Conservation (phyloP, 1,284 basidiomycete species). For the Papiliotrema flavescens region DNA sequence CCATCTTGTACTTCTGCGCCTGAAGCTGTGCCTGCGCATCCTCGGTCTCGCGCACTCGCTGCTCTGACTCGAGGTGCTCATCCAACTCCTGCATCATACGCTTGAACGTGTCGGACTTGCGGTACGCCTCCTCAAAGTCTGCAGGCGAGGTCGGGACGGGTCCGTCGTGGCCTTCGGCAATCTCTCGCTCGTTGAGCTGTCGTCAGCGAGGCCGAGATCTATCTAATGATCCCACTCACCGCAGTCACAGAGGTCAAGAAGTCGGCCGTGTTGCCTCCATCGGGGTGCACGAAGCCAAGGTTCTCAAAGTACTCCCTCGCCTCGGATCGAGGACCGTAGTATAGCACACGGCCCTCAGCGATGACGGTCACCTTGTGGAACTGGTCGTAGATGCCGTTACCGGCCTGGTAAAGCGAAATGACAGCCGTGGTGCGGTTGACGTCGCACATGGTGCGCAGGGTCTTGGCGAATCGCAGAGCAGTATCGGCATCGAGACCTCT, state of each 20-base stretch:
- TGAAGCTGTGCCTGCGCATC: constrained; percentile 16
- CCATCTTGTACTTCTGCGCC: constrained; percentile 27
- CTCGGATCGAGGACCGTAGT: constrained; percentile 67
- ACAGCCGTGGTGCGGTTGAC: constrained; percentile 71
- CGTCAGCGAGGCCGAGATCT: not conserved
- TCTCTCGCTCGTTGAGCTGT: constrained; percentile 55
- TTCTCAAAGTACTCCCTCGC: constrained; percentile 74
- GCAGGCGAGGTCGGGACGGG: constrained; percentile 58
- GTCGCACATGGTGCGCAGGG: constrained; percentile 72
- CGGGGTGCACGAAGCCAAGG: constrained; percentile 63
- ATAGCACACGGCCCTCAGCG: constrained; percentile 74
- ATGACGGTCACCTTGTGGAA: constrained; percentile 73
- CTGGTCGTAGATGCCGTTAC: constrained; percentile 55
- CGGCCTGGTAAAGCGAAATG: constrained; percentile 78
- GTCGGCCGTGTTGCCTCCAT: constrained; percentile 54
- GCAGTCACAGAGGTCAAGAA: constrained; percentile 62
- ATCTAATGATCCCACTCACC: constrained; percentile 15
- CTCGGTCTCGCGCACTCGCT: constrained; percentile 19
- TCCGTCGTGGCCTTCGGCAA: constrained; percentile 52
- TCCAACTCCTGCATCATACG: constrained; percentile 37
- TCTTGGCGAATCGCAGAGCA: constrained; percentile 71
- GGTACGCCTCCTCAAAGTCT: constrained; percentile 54
- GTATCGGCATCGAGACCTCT: constrained; percentile 75
- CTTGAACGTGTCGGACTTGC: constrained; percentile 26
- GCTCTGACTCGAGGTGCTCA: constrained; percentile 20